These are phyloP conservation scores for Vaccinium macrocarpon DNA, from an alignment of 148 eudicot genomes.

Conservation along the genomic window DNA sequence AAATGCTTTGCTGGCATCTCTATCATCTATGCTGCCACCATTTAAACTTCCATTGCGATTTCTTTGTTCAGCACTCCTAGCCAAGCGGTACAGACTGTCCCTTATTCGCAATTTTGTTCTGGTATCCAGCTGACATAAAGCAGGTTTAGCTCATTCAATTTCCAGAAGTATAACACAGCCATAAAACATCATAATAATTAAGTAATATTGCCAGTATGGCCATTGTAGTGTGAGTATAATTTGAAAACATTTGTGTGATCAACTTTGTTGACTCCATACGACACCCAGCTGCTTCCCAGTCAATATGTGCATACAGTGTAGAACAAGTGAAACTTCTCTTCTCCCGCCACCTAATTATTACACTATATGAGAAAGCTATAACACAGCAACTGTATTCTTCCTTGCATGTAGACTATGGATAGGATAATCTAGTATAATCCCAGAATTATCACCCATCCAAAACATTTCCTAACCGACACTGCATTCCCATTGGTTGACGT, in stretches of 20 bases:
- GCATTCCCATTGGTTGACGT: not conserved
- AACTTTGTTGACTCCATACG: not conserved
- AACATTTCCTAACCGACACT: not conserved
- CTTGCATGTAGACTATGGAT: not conserved
- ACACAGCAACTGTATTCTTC: not conserved
- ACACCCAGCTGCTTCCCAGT: not conserved
- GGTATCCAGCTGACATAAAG: conserved; percentile 60
- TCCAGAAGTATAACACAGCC: conserved; percentile 1
- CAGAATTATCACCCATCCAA: not conserved
- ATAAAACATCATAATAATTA: conserved; percentile 6
- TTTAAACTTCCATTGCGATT: conserved; percentile 46
- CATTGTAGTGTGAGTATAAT: not conserved
- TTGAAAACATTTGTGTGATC: not conserved
- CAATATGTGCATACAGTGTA: not conserved
- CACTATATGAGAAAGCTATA: not conserved
- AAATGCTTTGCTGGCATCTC: conserved; percentile 39
- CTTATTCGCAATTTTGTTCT: conserved; percentile 79
- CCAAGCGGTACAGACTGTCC: conserved; percentile 91
- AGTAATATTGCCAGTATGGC: not conserved
- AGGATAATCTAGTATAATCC: not conserved
- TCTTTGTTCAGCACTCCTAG: conserved; percentile 80
- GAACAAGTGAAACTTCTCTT: conserved; percentile 1
- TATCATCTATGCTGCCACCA: conserved; percentile 36
- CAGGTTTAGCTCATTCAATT: conserved; percentile 27
- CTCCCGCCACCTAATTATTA: not conserved